Base-by-base conservation (phyloP, 768 basidiomycete genomes). In the Kwoniella europaea region DNA sequence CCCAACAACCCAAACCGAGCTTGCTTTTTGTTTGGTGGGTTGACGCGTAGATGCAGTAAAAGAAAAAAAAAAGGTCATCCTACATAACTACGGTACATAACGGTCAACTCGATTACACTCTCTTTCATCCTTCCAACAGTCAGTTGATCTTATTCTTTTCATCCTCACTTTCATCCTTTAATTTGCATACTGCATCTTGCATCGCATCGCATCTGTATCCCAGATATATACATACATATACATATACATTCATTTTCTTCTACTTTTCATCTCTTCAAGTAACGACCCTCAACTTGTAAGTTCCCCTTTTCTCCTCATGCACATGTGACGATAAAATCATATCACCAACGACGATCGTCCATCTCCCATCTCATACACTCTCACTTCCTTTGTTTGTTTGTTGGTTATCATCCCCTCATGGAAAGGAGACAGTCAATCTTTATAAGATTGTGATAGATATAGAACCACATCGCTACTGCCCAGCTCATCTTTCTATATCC, bases 141-240 rank as follows among this genome's bases (percentile, higher is more conserved):
- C 18, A 18, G 18, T 50, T 50, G 35, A 50, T 50, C 16, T 50
- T 1, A 50, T 50, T 1, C 46, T 50, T 15, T 50, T 50, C 15
- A 57, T 22, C 20, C 20, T 57, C 13, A 22, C 56, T 20, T 20
- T 22, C 56, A 22, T 15, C 35, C 35, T 35, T 35, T 35, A 7
- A 7, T 35, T 35, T 35, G 35, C 35, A 35, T 35, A 35, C 35
- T 35, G 35, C 35, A 35, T 35, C 35, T 57, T 57, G 29, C 56
- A 35, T 57, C 20, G 56, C 56, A 57, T 57, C 56, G 46, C 46
- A 50, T 50, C 46, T 57, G 29, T 18, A 50, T 50, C 46, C 15
- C 20, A 24, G 35, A 35, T 35, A 35, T 35, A 35, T 35, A 1
- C 2, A 22, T 57, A 57, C 20, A 1, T 9, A 22, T 57, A 57